Evolutionary conservation across 192 early-diverging fungal species (phyloP).

Genomic region (Entophlyctis helioformis): DNA sequence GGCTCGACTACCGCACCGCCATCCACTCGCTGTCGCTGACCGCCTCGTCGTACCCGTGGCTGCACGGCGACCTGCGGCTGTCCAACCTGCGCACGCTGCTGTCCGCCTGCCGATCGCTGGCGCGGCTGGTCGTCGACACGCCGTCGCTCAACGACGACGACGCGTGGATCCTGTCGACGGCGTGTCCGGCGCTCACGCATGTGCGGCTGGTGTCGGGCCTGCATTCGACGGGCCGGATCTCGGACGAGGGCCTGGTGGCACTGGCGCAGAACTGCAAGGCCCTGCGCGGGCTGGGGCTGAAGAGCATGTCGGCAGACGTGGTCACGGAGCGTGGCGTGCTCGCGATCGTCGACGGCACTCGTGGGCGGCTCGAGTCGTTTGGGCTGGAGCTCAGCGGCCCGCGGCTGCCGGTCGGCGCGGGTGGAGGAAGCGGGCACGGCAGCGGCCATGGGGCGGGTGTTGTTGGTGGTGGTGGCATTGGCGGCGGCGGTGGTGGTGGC

Average conservation of each 20-base stretch:
- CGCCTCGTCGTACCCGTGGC: too few relatives aligned
- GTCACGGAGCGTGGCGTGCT: slow-evolving; percentile 1
- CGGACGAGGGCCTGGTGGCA: slow-evolving; percentile 3
- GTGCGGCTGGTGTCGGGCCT: slow-evolving; percentile 1
- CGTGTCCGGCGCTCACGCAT: slow-evolving; percentile 1
- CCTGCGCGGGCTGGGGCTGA: slow-evolving; percentile 1
- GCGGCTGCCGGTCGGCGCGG: too few relatives aligned
- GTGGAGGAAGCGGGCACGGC: too few relatives aligned
- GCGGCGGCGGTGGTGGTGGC: too few relatives aligned
- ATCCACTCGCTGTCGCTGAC: too few relatives aligned
- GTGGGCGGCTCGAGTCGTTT: slow-evolving; percentile 3
- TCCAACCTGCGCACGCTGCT: slow-evolving; percentile 1
- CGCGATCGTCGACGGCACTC: background rate
- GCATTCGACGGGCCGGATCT: background rate
- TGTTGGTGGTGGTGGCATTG: too few relatives aligned
- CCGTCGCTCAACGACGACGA: slow-evolving; percentile 8
- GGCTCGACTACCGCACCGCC: too few relatives aligned
- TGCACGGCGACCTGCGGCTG: background rate
- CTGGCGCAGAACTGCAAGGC: slow-evolving; percentile 1
- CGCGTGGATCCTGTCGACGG: slow-evolving; percentile 2
- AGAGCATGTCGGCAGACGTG: background rate
- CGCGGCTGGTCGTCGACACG: slow-evolving; percentile 1
- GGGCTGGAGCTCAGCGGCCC: too few relatives aligned
- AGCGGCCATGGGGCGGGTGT: too few relatives aligned
- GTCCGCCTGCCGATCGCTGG: background rate